Conservation (phyloP, 441 rosid species). For the Syzygium malaccense region DNA sequence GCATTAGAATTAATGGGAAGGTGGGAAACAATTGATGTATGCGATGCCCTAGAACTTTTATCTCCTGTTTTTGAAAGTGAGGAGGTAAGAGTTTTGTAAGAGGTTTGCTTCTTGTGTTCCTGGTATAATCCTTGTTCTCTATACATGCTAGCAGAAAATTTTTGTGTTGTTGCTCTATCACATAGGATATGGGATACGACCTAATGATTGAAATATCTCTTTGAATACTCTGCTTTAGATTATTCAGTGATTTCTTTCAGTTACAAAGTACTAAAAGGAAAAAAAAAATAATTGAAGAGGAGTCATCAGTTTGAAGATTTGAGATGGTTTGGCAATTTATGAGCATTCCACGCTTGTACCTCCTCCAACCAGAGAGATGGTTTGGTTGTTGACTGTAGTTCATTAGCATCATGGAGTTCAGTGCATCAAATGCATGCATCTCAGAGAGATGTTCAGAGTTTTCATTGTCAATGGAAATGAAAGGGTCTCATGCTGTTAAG, state of each 20-base stretch:
- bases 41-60: conserved; percentile 90
- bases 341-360: background rate
- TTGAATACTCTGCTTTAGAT: background rate
- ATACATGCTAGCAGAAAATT: background rate
- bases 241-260: background rate
- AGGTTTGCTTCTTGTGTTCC: background rate
- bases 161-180: background rate
- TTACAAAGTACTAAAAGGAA: background rate
- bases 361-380: background rate
- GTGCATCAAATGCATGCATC: background rate
- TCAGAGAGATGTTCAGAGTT: background rate
- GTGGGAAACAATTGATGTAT: conserved; percentile 94
- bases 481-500: background rate
- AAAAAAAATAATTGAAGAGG: background rate
- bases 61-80: conserved; percentile 95
- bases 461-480: background rate
- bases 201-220: background rate
- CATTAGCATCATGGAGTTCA: background rate
- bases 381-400: background rate
- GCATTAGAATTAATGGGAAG: conserved; percentile 83
- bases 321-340: background rate
- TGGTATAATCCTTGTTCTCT: background rate
- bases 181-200: background rate
- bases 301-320: background rate
- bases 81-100: conserved; percentile 51